Evolutionary conservation across 2,329 filamentous ascomycete genomes (phyloP), one percentile per base, ranked within the genome.

Genomic region (Pyrenophora teres): DNA sequence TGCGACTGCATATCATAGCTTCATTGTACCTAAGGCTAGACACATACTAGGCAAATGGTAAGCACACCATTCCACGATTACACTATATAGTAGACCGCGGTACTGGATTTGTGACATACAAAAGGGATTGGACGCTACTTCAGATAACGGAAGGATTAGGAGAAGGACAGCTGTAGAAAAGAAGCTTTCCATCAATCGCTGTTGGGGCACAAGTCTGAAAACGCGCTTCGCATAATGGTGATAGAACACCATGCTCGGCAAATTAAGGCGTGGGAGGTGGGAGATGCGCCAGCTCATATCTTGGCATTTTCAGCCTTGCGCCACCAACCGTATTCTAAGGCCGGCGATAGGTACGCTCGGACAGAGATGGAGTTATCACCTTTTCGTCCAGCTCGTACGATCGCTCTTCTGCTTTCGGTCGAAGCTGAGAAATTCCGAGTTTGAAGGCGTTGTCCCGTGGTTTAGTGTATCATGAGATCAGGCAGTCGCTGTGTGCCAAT

Each of bases 261-360:
- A 47, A 16, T 15, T n/a, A 35, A 36, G 31, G 35, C 25, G 8
- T 27, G 31, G 40, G 18, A 38, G 27, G 27, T 21, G 23, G 23
- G 8, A 25, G 4, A 21, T 21, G 48, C 13, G 19, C 40, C 42
- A 45, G 47, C 56, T 56, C 47, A 51, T 38, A n/a, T 54, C 52
- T 60, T 64, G 52, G 55, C 41, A 40, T 54, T 50, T 41, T 60
- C 62, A 65, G 64, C 63, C 57, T 62, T 58, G 47, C 59, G 64
- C 59, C 59, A 61, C 57, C 30, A 42, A 52, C 25, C 19, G 21
- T 16, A 33, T 42, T 56, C 27, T 51, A 56, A 51, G 58, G 50
- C 54, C 39, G 32, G 33, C 13, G 13, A 41, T 49, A 21, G 19
- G 19, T 21, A 38, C 48, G 39, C 41, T 39, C n/a, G 36, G 32